These are phyloP conservation scores for Castanopsis chinensis DNA, from an alignment of 306 rosid genomes.

Conservation along the genomic window DNA sequence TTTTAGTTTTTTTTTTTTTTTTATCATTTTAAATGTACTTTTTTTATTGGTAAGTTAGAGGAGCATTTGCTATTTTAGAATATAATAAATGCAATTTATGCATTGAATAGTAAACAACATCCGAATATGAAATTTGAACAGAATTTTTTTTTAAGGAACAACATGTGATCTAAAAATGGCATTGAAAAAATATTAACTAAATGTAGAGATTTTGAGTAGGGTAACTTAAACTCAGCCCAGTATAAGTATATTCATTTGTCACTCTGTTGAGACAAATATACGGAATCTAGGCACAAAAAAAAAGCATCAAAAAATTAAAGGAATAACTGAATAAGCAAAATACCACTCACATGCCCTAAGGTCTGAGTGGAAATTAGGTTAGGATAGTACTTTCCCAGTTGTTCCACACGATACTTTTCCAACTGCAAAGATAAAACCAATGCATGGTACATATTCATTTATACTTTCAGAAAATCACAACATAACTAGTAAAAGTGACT, in stretches of 20 bases:
- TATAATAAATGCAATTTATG: no score
- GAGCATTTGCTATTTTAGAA: no score
- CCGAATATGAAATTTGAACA: no score
- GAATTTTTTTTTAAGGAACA: no score
- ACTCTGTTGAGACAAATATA: background rate
- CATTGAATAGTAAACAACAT: no score
- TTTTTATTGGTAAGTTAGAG: no score
- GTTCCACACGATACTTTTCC: conserved; percentile 76
- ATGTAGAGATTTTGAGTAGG: no score
- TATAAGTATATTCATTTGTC: background rate
- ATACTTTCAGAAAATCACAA: conserved; percentile 13
- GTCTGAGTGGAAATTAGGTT: conserved; percentile 86
- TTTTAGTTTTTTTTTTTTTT: no score
- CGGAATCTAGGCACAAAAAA: conserved; percentile 11
- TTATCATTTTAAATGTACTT: no score
- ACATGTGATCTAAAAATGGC: no score
- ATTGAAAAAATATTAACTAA: no score
- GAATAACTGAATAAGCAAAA: conserved; percentile 5
- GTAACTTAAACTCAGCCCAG: background rate
- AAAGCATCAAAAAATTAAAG: conserved; percentile 11
- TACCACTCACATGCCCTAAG: conserved; percentile 79
- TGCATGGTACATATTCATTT: conserved; percentile 12
- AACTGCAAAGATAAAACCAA: conserved; percentile 55
- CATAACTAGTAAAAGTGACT: background rate
- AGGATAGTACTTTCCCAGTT: conserved; percentile 84